Base-by-base conservation (phyloP, 2,329 filamentous ascomycete species). In the Microdochium trichocladiopsis region DNA sequence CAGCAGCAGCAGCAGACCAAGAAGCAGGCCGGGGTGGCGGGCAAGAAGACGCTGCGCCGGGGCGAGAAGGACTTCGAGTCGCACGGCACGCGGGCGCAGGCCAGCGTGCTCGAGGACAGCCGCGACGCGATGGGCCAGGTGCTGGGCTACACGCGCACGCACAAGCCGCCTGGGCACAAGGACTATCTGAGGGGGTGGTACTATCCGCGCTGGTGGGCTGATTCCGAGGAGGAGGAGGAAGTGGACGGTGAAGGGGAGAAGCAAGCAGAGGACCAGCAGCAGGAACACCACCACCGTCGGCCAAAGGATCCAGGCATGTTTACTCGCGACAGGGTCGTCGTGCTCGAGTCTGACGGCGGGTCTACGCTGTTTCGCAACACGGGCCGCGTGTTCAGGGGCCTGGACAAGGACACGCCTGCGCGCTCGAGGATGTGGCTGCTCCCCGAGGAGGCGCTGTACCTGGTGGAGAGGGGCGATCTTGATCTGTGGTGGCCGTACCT, bases 61-160 rank as follows among this genome's bases (percentile, higher is more conserved):
- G 94, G 94, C 55, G 91, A 95, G 67, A 99, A 99, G 69, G 94
- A 99, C 72, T 99, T 96, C 67, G 94, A 97, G 71, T 86, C 88
- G 25, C 91, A 97, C 70, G 88, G 89, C 48, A 97, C 94, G 2
- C 80, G 82, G 28, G 83, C 88, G 28, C 94, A 99, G 69, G 83
- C 86, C 58, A 78, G 80, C 52, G 82, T 86, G 9, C 83, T 99
- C 50, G 87, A 90, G 63, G 82, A 88, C 48, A 95, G 90, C 56
- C 84, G 93, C 51, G 78, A 80, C 59, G 93, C 92, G 21, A 94
- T 99, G 87, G 88, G 95, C 69, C 85, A 90, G 60, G 92, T 93
- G 2, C 78, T 97, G 52, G 79, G 83, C 50, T 87, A 87, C 66
- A 87, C 88, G 49, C 82, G 93, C 49, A 75, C 87, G 25, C 91